phyloP scores from a whole-genome alignment of 2,329 filamentous ascomycete genomes.

The Ascochyta lentis region DNA sequence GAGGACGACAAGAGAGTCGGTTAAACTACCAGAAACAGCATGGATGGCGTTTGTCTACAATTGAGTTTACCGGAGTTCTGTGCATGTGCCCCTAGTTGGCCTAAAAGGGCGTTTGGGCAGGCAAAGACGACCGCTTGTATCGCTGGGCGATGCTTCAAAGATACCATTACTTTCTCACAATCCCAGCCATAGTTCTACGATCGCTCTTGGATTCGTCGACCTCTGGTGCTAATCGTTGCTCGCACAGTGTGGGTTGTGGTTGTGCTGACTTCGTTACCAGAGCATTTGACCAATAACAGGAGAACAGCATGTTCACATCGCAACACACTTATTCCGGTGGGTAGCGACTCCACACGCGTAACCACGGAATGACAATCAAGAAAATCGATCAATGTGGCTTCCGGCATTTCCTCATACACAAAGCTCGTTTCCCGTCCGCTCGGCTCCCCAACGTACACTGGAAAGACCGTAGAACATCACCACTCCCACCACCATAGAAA shows the following conservation, averaged over 20 bases:
- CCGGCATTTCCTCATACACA: neutral
- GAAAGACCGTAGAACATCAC: neutral
- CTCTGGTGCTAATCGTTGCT: neutral
- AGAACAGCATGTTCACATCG: neutral
- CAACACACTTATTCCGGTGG: too few relatives aligned
- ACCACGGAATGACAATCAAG: neutral
- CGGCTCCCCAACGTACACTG: conserved; percentile 15
- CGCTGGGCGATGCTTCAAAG: conserved; percentile 18
- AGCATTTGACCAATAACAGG: neutral
- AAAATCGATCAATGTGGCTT: neutral
- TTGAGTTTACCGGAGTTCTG: conserved; percentile 16
- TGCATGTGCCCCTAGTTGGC: conserved; percentile 8
- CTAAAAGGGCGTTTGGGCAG: conserved; percentile 16
- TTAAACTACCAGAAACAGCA: conserved; percentile 1
- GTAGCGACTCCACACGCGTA: neutral
- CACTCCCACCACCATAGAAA: neutral
- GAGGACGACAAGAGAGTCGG: conserved; percentile 42
- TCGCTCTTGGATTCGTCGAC: neutral
- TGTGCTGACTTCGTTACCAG: neutral
- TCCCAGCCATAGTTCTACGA: neutral
- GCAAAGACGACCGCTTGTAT: conserved; percentile 11
- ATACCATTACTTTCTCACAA: conserved; percentile 23
- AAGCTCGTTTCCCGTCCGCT: neutral
- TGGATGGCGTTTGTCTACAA: conserved; percentile 14
- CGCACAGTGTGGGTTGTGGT: neutral